Evolutionary conservation across 2,329 filamentous ascomycete species (phyloP).

Genomic region (Cordyceps cateniannulata): DNA sequence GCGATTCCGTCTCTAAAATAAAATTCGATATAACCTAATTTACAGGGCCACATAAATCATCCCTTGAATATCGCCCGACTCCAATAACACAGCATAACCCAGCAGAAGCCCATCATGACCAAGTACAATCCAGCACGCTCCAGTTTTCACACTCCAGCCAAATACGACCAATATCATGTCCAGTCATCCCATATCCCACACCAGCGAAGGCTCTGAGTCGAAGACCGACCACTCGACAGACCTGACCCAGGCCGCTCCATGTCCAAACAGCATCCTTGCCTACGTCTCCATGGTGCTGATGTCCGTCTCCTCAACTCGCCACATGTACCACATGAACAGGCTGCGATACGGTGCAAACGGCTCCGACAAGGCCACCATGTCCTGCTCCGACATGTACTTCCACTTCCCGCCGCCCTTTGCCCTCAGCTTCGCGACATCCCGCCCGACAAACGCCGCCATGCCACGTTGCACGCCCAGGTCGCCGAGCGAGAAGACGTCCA

Average conservation of each 20-base stretch:
- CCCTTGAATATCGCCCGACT: not conserved
- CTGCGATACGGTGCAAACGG: slow-evolving; percentile 83
- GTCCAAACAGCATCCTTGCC: not conserved
- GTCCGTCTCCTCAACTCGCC: slow-evolving; percentile 77
- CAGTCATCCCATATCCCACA: not conserved
- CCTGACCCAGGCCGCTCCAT: no score
- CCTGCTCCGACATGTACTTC: slow-evolving; percentile 94
- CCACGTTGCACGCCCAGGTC: slow-evolving; percentile 92
- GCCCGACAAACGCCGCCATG: slow-evolving; percentile 81
- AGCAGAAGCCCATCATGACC: not conserved
- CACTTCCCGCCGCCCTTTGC: slow-evolving; percentile 77
- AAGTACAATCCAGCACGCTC: not conserved
- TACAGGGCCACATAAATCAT: not conserved
- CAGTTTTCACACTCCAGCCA: not conserved
- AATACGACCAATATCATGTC: not conserved
- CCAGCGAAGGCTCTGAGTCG: not conserved
- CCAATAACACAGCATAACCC: not conserved
- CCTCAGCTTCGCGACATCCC: slow-evolving; percentile 79
- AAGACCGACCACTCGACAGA: not conserved
- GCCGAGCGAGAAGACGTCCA: slow-evolving; percentile 88
- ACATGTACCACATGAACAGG: slow-evolving; percentile 99
- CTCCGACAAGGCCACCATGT: slow-evolving; percentile 79
- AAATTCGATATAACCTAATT: not conserved
- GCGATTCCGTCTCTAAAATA: not conserved
- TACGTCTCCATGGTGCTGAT: slow-evolving; percentile 49